Evolutionary conservation across 2,329 filamentous ascomycete species (phyloP), one percentile per base, ranked within the genome.

Genomic region (Rhytidhysteron rufulum): DNA sequence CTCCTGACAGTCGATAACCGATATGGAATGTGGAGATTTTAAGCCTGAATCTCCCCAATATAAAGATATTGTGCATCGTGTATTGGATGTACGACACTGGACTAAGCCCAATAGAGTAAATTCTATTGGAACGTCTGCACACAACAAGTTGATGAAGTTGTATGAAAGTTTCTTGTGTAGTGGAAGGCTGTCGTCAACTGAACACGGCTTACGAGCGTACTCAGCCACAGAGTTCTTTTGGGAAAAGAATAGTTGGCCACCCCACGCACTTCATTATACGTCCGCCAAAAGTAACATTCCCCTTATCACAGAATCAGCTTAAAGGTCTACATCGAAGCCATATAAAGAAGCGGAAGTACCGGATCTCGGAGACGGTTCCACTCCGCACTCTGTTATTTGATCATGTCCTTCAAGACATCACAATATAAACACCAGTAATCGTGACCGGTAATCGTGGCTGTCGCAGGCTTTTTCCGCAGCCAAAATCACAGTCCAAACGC

Each of bases 331-430:
- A 27, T 27, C 24, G 7, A 13, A 13, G 8, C 24, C 13, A 7
- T 27, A 27, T 7, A 27, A 27, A 27, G 24, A 27, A 8, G 13
- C 13, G 24, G 24, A 27, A 27, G 7, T 27, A 13, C 13, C 24
- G 13, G 13, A 27, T 7, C 13, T 13, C 24, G 8, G 13, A 8
- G 7, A 27, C 13, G 7, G 8, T 27, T 8, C 24, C 13, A 8
- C 13, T 27, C 24, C 8, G 8, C 13, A 27, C 24, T 27, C 8
- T 27, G 13, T 27, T 16, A 22, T 30, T 38, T 29, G 11, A 70
- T n/a, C 69, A 69, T 5, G 78, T 80, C 54, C 77, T 81, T 56
- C 72, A 75, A 48, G 18, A 42, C 40, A 17, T 42, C 40, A 16
- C 18, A 39, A 29, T 42, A 42, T n/a, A n/a, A n/a, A n/a, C n/a